phyloP scores from a whole-genome alignment of 169 alveolate species.

The Cryptosporidium bovis region DNA sequence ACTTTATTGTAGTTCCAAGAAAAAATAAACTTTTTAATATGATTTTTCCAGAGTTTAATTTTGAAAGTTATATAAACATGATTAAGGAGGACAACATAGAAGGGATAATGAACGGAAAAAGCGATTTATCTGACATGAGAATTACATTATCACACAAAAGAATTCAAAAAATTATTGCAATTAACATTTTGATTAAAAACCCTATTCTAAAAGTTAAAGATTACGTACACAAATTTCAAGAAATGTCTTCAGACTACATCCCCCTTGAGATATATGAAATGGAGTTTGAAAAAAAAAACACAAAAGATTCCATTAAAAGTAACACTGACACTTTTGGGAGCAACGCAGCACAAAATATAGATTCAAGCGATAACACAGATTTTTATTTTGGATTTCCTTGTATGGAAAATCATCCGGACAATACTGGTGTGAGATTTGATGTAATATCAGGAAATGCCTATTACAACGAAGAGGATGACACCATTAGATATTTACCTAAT shows the following conservation, averaged over 20 bases:
- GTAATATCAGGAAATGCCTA: slow-evolving; percentile 53
- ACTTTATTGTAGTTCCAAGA: background rate
- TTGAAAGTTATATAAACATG: background rate
- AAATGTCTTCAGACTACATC: slow-evolving; percentile 3
- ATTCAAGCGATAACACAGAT: background rate
- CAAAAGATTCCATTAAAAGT: background rate
- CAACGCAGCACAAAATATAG: too few relatives aligned
- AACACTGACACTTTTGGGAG: background rate
- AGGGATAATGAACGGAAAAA: background rate
- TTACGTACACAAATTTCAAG: slow-evolving; percentile 31
- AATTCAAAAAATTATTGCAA: slow-evolving; percentile 44
- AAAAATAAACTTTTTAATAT: background rate
- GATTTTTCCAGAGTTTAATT: background rate
- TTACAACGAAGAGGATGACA: slow-evolving; percentile 47
- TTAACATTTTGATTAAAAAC: background rate
- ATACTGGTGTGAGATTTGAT: slow-evolving; percentile 57
- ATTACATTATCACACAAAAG: slow-evolving; percentile 23
- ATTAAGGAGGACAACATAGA: background rate
- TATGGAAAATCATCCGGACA: slow-evolving; percentile 56
- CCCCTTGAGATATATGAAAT: slow-evolving; percentile 59
- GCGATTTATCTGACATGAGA: background rate
- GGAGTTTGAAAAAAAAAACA: slow-evolving; percentile 14
- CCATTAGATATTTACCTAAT: slow-evolving; percentile 38
- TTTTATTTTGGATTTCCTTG: slow-evolving; percentile 45
- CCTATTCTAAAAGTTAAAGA: slow-evolving; percentile 29